Conservation (phyloP, 1,284 basidiomycete species). For the Boletus semigastroideus region DNA sequence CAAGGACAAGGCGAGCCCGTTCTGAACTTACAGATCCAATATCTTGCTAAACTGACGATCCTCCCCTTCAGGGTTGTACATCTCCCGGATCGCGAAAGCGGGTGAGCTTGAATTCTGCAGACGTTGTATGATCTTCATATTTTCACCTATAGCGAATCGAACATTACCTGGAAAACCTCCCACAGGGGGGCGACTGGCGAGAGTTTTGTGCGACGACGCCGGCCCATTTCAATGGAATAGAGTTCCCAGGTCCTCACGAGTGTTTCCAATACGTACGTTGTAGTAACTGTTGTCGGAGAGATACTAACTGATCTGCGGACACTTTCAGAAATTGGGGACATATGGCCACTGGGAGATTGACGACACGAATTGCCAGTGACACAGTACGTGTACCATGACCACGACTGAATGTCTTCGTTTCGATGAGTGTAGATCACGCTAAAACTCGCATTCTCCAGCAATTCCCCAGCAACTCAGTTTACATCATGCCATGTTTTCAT, state of each 20-base stretch:
- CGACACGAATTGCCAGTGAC: slow-evolving; percentile 16
- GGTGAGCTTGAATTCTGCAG: slow-evolving; percentile 8
- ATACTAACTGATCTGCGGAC: not conserved
- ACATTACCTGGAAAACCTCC: slow-evolving; percentile 28
- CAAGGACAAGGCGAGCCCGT: slow-evolving; percentile 18
- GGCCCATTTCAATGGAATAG: slow-evolving; percentile 14
- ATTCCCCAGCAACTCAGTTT: too few relatives aligned
- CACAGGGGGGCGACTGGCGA: slow-evolving; percentile 23
- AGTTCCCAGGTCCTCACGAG: slow-evolving; percentile 27
- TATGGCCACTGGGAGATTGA: slow-evolving; percentile 28
- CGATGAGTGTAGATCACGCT: too few relatives aligned
- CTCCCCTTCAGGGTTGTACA: slow-evolving; percentile 16
- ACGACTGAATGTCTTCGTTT: too few relatives aligned
- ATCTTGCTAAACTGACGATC: not conserved
- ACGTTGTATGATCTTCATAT: not conserved
- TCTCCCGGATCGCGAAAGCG: slow-evolving; percentile 15
- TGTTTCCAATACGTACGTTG: slow-evolving; percentile 18
- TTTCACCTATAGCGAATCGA: slow-evolving; percentile 17
- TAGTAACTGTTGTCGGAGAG: too few relatives aligned
- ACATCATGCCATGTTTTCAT: too few relatives aligned
- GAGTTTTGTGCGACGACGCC: slow-evolving; percentile 35
- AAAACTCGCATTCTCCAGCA: too few relatives aligned
- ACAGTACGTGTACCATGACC: too few relatives aligned
- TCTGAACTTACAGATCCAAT: too few relatives aligned
- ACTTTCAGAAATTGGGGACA: slow-evolving; percentile 15